Evolutionary conservation across 495 filamentous ascomycete genomes (phyloP).

Genomic region (Chaetomidium leptoderma): DNA sequence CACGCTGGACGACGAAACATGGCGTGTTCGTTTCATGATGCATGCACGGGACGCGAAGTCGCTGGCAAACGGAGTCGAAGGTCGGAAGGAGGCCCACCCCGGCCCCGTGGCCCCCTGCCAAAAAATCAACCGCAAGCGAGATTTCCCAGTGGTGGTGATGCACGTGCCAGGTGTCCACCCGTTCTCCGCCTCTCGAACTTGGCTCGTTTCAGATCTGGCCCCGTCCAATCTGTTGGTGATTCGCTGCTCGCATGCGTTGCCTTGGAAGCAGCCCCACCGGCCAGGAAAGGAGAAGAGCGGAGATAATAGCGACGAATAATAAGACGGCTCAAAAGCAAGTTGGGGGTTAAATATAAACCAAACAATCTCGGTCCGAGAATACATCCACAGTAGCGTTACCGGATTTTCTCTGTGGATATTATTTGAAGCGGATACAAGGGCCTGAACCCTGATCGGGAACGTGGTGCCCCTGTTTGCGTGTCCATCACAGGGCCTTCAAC

Average conservation of each 20-base stretch:
- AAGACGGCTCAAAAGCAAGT: slow-evolving; percentile 5
- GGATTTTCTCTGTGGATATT: no score
- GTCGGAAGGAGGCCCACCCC: background rate
- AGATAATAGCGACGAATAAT: background rate
- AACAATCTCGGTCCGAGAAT: slow-evolving; percentile 2
- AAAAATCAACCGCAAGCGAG: slow-evolving; percentile 20
- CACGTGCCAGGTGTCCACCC: slow-evolving; percentile 11
- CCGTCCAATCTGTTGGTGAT: no score
- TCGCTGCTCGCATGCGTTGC: no score
- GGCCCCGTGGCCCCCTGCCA: no score
- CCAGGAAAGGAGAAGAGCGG: no score
- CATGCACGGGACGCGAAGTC: background rate
- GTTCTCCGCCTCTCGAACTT: slow-evolving; percentile 3
- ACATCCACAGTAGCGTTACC: no score
- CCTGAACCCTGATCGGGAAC: no score
- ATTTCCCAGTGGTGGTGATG: slow-evolving; percentile 8
- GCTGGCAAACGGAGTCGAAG: background rate
- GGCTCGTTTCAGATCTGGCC: slow-evolving; percentile 20
- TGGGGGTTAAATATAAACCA: background rate
- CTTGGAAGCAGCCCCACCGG: no score
- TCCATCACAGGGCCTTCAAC: no score
- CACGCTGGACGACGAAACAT: background rate
- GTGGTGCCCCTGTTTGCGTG: no score
- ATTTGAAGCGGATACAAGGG: no score
- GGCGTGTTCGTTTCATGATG: background rate